These are phyloP conservation scores for Sophora flavescens DNA, from an alignment of 306 rosid genomes.

Conservation along the genomic window DNA sequence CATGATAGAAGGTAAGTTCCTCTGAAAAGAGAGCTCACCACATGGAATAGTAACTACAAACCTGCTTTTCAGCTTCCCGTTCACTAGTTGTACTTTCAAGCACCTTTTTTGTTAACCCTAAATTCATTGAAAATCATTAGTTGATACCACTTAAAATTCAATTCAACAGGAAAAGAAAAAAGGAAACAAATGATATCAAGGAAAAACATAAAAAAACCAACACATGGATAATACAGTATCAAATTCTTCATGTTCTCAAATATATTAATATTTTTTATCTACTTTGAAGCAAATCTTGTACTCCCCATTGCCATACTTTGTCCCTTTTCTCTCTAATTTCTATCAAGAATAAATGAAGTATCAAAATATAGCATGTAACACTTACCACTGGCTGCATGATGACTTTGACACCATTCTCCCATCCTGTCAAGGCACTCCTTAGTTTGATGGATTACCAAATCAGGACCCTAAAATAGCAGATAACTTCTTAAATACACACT, in stretches of 20 bases:
- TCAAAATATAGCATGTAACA: slow-evolving; percentile 36
- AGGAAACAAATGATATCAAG: slow-evolving; percentile 14
- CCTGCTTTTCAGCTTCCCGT: slow-evolving; percentile 94
- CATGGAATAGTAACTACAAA: slow-evolving; percentile 46
- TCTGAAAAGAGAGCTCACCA: slow-evolving; percentile 14
- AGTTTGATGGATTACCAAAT: slow-evolving; percentile 88
- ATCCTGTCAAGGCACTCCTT: slow-evolving; percentile 84
- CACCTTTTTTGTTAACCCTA: slow-evolving; percentile 84
- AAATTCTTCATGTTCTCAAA: slow-evolving; percentile 18
- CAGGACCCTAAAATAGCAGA: slow-evolving; percentile 83
- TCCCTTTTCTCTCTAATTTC: background rate
- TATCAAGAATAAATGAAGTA: slow-evolving; percentile 26
- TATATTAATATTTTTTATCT: slow-evolving; percentile 9
- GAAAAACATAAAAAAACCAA: slow-evolving; percentile 4
- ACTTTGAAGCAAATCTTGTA: slow-evolving; percentile 29
- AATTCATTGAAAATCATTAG: slow-evolving; percentile 46
- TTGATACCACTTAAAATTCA: slow-evolving; percentile 27
- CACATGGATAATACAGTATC: slow-evolving; percentile 3
- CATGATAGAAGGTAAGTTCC: slow-evolving; percentile 22
- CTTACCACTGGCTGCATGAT: slow-evolving; percentile 96
- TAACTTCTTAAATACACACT: slow-evolving; percentile 22
- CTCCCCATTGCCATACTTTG: background rate
- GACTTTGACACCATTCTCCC: slow-evolving; percentile 99
- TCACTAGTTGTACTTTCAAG: slow-evolving; percentile 77
- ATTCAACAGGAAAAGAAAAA: slow-evolving; percentile 19